These are phyloP conservation scores for Pyrenophora seminiperda DNA, from an alignment of 2,329 filamentous ascomycete species.

Conservation along the genomic window DNA sequence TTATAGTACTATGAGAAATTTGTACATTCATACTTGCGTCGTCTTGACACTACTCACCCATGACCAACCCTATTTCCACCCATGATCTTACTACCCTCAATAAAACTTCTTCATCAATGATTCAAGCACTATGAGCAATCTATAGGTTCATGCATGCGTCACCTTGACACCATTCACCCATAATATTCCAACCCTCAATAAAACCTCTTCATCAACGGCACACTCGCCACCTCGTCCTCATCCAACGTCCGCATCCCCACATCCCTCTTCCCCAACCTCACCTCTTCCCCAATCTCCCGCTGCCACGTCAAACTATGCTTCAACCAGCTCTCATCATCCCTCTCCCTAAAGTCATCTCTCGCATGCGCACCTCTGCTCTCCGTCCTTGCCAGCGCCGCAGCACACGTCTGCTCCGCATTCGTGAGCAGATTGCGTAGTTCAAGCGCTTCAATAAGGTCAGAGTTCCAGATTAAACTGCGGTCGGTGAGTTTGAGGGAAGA, in stretches of 20 bases:
- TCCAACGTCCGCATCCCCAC: conserved; percentile 54
- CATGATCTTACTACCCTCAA: background rate
- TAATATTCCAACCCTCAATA: conserved; percentile 21
- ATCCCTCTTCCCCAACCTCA: conserved; percentile 50
- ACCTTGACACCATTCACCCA: too few species aligned
- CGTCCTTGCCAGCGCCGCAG: conserved; percentile 50
- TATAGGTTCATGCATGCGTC: too few species aligned
- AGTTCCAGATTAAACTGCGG: conserved; percentile 57
- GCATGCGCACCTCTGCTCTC: conserved; percentile 57
- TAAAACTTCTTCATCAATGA: conserved; percentile 46
- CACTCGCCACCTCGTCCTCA: conserved; percentile 50
- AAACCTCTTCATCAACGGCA: conserved; percentile 44
- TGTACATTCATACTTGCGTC: too few species aligned
- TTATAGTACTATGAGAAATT: too few species aligned
- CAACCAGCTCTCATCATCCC: conserved; percentile 53
- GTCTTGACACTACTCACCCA: too few species aligned
- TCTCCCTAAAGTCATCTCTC: conserved; percentile 53
- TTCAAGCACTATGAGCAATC: too few species aligned
- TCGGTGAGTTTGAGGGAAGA: conserved; percentile 49
- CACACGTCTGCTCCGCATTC: conserved; percentile 55
- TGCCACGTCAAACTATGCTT: conserved; percentile 58
- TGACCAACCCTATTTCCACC: too few species aligned
- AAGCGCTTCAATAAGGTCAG: conserved; percentile 55
- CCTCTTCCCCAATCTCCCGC: conserved; percentile 45
- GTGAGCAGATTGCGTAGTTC: conserved; percentile 55